These are phyloP conservation scores for Zymoseptoria tritici DNA, from an alignment of 2,329 filamentous ascomycete genomes.

Conservation along the genomic window DNA sequence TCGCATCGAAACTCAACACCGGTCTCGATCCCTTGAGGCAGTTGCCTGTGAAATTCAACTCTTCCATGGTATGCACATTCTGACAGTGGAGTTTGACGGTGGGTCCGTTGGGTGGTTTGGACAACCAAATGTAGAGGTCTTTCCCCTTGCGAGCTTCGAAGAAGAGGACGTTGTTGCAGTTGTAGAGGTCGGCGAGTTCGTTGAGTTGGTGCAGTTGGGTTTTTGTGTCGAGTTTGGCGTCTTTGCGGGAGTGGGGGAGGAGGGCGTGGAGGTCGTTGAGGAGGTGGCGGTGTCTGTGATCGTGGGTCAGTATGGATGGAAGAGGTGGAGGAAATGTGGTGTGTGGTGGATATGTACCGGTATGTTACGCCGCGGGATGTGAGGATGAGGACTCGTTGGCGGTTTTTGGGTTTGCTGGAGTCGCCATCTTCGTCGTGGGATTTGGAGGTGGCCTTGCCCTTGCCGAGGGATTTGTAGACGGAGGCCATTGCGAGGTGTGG, in stretches of 20 bases:
- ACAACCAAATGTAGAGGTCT: constrained; percentile 90
- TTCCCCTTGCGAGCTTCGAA: constrained; percentile 92
- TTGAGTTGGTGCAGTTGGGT: constrained; percentile 76
- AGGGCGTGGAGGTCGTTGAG: constrained; percentile 82
- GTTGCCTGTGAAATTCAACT: constrained; percentile 94
- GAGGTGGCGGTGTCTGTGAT: constrained; percentile 75
- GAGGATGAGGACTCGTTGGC: constrained; percentile 70
- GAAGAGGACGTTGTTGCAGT: constrained; percentile 91
- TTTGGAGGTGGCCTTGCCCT: constrained; percentile 31
- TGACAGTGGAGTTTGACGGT: constrained; percentile 71
- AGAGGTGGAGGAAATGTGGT: background rate
- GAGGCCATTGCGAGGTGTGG: constrained; percentile 41
- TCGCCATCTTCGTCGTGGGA: constrained; percentile 22
- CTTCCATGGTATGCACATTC: constrained; percentile 82
- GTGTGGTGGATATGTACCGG: constrained; percentile 45
- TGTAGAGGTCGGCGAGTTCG: constrained; percentile 70
- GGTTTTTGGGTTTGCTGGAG: constrained; percentile 32
- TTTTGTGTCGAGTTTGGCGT: constrained; percentile 95
- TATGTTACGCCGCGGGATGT: constrained; percentile 89
- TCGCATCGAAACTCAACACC: constrained; percentile 81
- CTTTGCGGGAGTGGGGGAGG: constrained; percentile 86
- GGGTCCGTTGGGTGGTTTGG: constrained; percentile 79
- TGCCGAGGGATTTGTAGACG: constrained; percentile 50
- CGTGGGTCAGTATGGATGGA: background rate
- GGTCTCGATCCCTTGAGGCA: constrained; percentile 90